Base-by-base conservation (phyloP, 441 rosid genomes). In the Eruca vesicaria region DNA sequence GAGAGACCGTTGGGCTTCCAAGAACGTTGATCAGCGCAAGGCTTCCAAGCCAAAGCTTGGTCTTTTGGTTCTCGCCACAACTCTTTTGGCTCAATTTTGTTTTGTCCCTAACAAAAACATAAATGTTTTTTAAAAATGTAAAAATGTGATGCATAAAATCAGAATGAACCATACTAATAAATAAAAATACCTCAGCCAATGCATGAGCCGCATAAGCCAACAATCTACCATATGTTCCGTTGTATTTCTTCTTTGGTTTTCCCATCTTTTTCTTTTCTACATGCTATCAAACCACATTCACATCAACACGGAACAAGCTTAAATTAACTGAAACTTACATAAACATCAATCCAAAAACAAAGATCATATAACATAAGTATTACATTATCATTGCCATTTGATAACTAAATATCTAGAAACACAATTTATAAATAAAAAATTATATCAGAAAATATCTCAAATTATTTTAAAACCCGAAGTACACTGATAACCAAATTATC, bases 191-290 rank as follows among this genome's bases (percentile, higher is more conserved):
- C 97, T 96, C 98, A 53, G 98, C 98, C 59, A 94, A 83, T 14
- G 97, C 92, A 87, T 96, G 98, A 64, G 98, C 85, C 72, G 98
- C 98, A 84, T 82, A 78, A 78, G 98, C 92, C 83, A 90, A 69
- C 87, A 96, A 29, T 85, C 99, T 90, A 58, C 85, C 92, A 79
- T 91, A 93, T 1, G 83, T 72, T 73, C 89, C 97, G 55, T 77
- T 83, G 15, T 82, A 84, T 29, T 48, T 72, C 78, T 65, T 90
- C 77, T 86, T 86, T 60, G 81, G 80, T 73, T 85, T 85, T 9
- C 85, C 81, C 73, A 60, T 62, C 73, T 78, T 86, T 71, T 76
- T 87, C 83, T 69, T 68, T 21, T 81, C 84, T 72, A 45, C 84
- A 91, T 84, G 85, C 81, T 74, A 26, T 50, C 56, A 71, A 52